A percentile compares a stretch with the other conserved stretches of the same genome.
These are phyloP conservation scores for Monascus purpureus DNA, from an alignment of 495 filamentous ascomycete genomes.

Conservation along the genomic window DNA sequence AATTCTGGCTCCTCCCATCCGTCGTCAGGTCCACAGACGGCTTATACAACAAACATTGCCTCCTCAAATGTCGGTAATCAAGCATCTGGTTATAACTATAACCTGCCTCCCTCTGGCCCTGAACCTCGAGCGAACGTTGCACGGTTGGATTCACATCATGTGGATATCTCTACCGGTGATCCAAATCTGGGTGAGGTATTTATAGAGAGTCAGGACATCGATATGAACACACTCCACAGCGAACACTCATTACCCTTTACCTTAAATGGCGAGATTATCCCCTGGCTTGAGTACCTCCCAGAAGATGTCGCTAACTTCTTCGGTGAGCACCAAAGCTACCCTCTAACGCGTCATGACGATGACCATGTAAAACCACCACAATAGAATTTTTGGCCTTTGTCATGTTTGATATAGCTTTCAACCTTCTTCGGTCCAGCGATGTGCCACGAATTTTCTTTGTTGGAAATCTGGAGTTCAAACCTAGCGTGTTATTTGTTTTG, in stretches of 20 bases:
- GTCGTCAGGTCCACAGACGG: conserved; percentile 24
- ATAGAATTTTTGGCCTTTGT: conserved; percentile 7
- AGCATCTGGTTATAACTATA: conserved; percentile 11
- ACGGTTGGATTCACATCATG: conserved; percentile 20
- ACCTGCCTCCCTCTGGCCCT: conserved; percentile 14
- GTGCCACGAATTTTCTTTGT: conserved; percentile 1
- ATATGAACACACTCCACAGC: conserved; percentile 38
- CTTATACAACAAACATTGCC: conserved; percentile 36
- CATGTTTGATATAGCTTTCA: no score
- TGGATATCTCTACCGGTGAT: conserved; percentile 23
- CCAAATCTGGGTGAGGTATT: conserved; percentile 40
- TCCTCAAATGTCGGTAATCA: conserved; percentile 11
- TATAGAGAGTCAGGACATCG: conserved; percentile 59
- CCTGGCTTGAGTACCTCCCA: conserved; percentile 57
- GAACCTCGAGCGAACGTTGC: conserved; percentile 23
- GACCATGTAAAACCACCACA: conserved; percentile 12
- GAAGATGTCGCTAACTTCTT: conserved; percentile 46
- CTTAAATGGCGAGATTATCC: conserved; percentile 43
- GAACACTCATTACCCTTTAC: conserved; percentile 28
- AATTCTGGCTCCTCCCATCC: conserved; percentile 9
- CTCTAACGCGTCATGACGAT: conserved; percentile 23
- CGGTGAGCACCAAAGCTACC: conserved; percentile 26
- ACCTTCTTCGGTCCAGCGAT: neutral
- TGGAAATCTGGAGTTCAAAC: no score
- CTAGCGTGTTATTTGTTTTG: no score